Evolutionary conservation across 2,329 filamentous ascomycete species (phyloP), one percentile per base, ranked within the genome.

Genomic region (Penicillium sp.): DNA sequence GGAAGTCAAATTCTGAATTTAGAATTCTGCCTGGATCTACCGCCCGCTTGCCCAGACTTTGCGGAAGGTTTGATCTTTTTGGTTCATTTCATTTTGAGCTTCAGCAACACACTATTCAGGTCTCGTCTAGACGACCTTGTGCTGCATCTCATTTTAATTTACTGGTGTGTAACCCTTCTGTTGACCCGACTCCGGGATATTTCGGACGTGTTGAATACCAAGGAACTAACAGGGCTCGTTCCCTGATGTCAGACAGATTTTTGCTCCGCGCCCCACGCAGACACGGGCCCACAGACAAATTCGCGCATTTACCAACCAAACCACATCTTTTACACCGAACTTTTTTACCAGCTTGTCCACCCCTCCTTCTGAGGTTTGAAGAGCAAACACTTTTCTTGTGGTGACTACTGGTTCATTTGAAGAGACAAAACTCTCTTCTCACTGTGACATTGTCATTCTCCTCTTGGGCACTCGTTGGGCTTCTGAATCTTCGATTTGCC

Each of bases 201-300:
- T 15, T 49, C 12, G 22, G 26, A 29, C n/a, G n/a, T 26, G 31
- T 49, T 25, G 22, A 49, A 49, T 40, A 37, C 31, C 46, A 37
- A 49, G 46, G 25, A 27, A 49, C 57, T 56, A 56, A 55, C 53
- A 18, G 35, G 48, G 25, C 27, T 31, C 37, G 33, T 57, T 50
- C 57, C 48, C 53, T 63, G 57, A 60, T 66, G 64, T 66, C 61
- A 60, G 52, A 58, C 60, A 57, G 35, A 58, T 63, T 65, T 25
- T 65, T 64, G 56, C 55, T 63, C 58, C 44, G 50, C 26, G 59
- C 57, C 60, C 63, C 63, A 61, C 63, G 50, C 48, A 44, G 56
- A 48, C 57, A 49, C 61, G 61, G 63, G 63, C 61, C 63, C 63
- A 65, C 63, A 63, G 53, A 66, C 49, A 67, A 66, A 64, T 64